Conservation (phyloP, 129 eudicot genomes). For the Flaveria bidentis region DNA sequence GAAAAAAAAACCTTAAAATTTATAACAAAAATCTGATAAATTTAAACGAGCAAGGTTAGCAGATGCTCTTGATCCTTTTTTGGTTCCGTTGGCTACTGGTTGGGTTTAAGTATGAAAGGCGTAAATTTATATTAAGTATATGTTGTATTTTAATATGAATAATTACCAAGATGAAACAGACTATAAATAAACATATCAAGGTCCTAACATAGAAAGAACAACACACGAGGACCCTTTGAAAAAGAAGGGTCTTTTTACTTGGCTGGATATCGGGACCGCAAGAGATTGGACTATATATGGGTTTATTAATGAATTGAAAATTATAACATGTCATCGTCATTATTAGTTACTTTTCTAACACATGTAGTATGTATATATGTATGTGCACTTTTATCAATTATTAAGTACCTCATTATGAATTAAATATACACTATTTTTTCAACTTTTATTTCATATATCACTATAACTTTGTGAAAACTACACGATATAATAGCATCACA, state of each 20-base stretch:
- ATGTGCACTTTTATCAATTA: not conserved
- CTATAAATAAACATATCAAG: not conserved
- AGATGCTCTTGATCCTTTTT: too few species aligned
- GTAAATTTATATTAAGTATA: too few species aligned
- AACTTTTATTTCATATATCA: too few species aligned
- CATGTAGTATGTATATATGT: not conserved
- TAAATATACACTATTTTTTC: not conserved
- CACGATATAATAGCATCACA: too few species aligned
- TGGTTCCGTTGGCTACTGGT: too few species aligned
- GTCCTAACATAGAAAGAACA: not conserved
- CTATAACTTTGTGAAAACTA: too few species aligned
- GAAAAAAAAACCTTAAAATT: too few species aligned
- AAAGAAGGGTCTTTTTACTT: conserved; percentile 28
- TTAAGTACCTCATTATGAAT: not conserved
- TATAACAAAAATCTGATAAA: too few species aligned
- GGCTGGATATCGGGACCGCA: conserved; percentile 23
- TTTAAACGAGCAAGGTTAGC: too few species aligned
- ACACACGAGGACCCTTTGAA: conserved; percentile 21
- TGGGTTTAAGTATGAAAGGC: too few species aligned
- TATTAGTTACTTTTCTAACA: not conserved
- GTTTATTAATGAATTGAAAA: not conserved
- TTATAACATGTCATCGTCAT: not conserved
- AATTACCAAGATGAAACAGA: not conserved
- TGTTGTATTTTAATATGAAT: too few species aligned
- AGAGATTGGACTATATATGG: conserved; percentile 9